phyloP scores from a whole-genome alignment of 257 asterid genomes.

The Craterostigma plantagineum region DNA sequence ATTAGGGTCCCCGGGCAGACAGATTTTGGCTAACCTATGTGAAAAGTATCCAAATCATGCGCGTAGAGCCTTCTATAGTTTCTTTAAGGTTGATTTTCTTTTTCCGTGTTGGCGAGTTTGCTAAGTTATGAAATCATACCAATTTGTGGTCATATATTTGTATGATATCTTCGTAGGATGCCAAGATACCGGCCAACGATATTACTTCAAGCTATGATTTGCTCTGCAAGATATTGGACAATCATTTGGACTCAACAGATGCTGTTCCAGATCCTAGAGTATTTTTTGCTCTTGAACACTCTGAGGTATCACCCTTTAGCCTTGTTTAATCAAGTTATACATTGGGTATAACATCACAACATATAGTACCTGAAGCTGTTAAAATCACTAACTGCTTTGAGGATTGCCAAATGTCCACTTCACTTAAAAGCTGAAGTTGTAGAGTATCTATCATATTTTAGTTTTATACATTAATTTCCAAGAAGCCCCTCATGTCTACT shows the following conservation, averaged over 20 bases:
- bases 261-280: conserved; percentile 39
- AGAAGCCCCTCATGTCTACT: too few relatives aligned
- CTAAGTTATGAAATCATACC: conserved; percentile 3
- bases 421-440: too few relatives aligned
- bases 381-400: too few relatives aligned
- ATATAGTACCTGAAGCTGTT: neutral
- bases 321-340: conserved; percentile 2
- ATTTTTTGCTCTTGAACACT: conserved; percentile 65
- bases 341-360: neutral
- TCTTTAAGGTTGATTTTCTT: conserved; percentile 38
- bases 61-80: conserved; percentile 32
- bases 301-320: conserved; percentile 36
- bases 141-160: neutral
- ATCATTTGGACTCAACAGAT: conserved; percentile 27
- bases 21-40: conserved; percentile 36
- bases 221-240: conserved; percentile 44
- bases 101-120: conserved; percentile 1
- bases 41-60: conserved; percentile 62
- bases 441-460: too few relatives aligned
- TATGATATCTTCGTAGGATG: conserved; percentile 14
- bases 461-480: too few relatives aligned
- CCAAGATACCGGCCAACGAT: conserved; percentile 30
- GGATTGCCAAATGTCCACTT: too few relatives aligned
- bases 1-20: conserved; percentile 34
- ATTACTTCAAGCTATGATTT: conserved; percentile 33